Percentiles rank a stretch among this genome's conserved stretches.
Conservation (phyloP, 2,329 filamentous ascomycete species). For the Leptographium radiaticola region DNA sequence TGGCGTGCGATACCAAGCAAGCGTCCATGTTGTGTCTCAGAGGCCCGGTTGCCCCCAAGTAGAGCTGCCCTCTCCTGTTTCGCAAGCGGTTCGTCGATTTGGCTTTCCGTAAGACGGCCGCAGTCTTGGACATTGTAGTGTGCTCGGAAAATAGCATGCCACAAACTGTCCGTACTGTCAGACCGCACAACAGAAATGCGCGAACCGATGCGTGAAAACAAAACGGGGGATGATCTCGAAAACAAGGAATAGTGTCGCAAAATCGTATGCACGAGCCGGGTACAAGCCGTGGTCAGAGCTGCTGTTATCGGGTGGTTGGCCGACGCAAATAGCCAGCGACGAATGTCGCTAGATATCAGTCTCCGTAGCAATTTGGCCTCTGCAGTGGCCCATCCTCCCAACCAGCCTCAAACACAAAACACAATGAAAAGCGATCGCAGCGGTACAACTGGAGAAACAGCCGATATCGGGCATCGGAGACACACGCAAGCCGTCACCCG, state of each 20-base stretch:
- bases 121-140: background rate
- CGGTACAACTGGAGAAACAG: background rate
- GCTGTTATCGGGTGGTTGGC: background rate
- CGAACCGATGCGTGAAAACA: background rate
- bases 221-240: background rate
- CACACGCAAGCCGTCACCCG: background rate
- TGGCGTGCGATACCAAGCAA: background rate
- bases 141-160: background rate
- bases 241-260: background rate
- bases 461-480: background rate
- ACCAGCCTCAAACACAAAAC: background rate
- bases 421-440: background rate
- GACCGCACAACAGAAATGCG: background rate
- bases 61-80: background rate
- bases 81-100: background rate
- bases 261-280: background rate
- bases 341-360: background rate
- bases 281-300: background rate
- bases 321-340: too few species aligned
- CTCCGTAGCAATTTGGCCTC: background rate
- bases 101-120: background rate
- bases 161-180: background rate
- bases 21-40: background rate
- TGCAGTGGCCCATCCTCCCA: background rate
- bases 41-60: background rate